Evolutionary conservation across 2,329 filamentous ascomycete genomes (phyloP), one percentile per base, ranked within the genome.

Genomic region (Ploettnerulaceae sp.): DNA sequence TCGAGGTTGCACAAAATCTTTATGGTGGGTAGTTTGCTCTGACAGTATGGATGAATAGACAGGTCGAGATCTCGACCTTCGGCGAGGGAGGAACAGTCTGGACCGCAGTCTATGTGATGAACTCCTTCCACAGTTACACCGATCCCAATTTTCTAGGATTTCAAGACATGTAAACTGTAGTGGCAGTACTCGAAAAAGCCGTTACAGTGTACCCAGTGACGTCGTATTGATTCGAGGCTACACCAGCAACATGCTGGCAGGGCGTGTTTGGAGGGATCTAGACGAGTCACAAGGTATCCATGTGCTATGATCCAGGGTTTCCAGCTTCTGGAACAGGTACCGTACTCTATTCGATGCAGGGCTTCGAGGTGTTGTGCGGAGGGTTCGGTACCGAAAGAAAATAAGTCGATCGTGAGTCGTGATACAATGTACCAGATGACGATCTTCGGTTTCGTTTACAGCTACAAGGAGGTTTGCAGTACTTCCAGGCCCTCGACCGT

Each of bases 291-390:
- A 20, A 22, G 33, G 33, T 20, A 4, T 4, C 20, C 25, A 20
- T 26, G 37, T 40, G 37, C 37, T 8, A n/a, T 28, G n/a, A n/a
- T n/a, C 21, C 37, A 40, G 25, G 37, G 17, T 40, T 26, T 40
- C 21, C 15, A 9, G 25, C 20, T 37, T 37, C 12, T 9, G 18
- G 34, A 3, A 17, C 21, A 37, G 34, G 34, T 15, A 15, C 34
- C 1, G 14, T 12, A 12, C n/a, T n/a, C n/a, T n/a, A 17, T 9
- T 7, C 24, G 4, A 37, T 3, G 21, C 21, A 15, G 34, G 34
- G 37, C 24, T 21, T 20, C 12, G n/a, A 9, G 9, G 31, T 15
- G 24, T 4, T 17, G 15, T n/a, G 7, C 22, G 24, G 25, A 17
- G 14, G 11, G 2, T 20, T 40, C 17, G 25, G 11, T 31, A 29